A percentile compares a stretch with the other conserved stretches of the same genome.
phyloP scores from a whole-genome alignment of 345 rosid genomes.

The Kernera saxatilis region DNA sequence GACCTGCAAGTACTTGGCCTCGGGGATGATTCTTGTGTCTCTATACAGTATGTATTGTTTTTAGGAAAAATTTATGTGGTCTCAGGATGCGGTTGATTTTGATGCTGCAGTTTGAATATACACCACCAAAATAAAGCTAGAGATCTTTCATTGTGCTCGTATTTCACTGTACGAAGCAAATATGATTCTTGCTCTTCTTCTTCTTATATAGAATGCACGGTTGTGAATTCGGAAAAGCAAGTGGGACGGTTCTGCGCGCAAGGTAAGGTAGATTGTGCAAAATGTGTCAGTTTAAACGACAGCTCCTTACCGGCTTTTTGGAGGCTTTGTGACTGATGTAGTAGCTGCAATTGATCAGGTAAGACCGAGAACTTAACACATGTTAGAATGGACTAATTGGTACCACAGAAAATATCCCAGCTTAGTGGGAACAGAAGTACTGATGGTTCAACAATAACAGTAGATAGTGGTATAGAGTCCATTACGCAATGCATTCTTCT shows the following conservation, averaged over 20 bases:
- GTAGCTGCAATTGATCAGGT: slow-evolving; percentile 99
- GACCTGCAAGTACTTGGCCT: not conserved
- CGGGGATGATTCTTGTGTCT: slow-evolving; percentile 3
- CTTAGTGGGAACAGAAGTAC: slow-evolving; percentile 10
- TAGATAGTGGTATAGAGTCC: slow-evolving; percentile 75
- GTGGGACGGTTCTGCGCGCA: slow-evolving; percentile 99
- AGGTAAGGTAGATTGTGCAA: slow-evolving; percentile 44
- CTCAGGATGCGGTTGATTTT: no score
- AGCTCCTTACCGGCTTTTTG: slow-evolving; percentile 94
- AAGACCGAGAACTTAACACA: not conserved
- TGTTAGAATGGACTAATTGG: not conserved
- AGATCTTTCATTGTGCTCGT: not conserved
- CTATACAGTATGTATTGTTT: not conserved
- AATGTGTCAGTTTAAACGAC: no score
- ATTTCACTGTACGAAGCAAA: not conserved
- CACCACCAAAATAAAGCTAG: no score
- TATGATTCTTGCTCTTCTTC: slow-evolving; percentile 23
- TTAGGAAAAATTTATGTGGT: not conserved
- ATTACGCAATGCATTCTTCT: slow-evolving; percentile 87
- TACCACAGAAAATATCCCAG: not conserved
- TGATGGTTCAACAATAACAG: slow-evolving; percentile 55
- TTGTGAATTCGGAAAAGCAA: slow-evolving; percentile 96
- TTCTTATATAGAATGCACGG: slow-evolving; percentile 51
- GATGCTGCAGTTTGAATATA: no score
- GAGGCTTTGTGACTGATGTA: slow-evolving; percentile 97